phyloP scores from a whole-genome alignment of 1,284 basidiomycete species.

The Garcileccinum viscosum region DNA sequence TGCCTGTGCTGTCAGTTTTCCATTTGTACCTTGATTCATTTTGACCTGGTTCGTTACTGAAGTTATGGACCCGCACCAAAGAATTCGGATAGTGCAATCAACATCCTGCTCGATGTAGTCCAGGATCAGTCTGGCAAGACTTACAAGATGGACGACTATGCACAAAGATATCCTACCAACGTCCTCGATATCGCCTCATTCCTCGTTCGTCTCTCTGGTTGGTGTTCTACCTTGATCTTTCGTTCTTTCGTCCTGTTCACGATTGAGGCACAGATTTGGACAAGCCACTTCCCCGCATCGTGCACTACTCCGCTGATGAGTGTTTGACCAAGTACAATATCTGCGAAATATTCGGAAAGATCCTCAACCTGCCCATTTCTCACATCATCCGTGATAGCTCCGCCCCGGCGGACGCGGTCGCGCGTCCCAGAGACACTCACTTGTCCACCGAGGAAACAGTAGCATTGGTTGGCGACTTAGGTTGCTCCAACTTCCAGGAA shows the following conservation, averaged over 20 bases:
- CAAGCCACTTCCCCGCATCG: conserved; percentile 60
- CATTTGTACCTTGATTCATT: not conserved
- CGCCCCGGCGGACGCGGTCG: conserved; percentile 66
- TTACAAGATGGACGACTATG: conserved; percentile 89
- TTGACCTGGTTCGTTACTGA: conserved; percentile 2
- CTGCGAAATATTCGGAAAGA: conserved; percentile 73
- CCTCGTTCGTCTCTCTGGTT: conserved; percentile 70
- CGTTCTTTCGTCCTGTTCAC: conserved; percentile 1
- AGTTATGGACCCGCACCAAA: conserved; percentile 82
- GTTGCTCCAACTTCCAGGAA: conserved; percentile 70
- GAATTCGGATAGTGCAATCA: conserved; percentile 81
- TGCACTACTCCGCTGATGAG: conserved; percentile 79
- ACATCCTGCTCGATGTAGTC: conserved; percentile 80
- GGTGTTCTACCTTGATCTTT: conserved; percentile 22
- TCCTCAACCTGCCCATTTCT: conserved; percentile 65
- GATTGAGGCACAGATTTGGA: conserved; percentile 38
- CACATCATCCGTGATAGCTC: conserved; percentile 75
- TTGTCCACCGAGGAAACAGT: conserved; percentile 75
- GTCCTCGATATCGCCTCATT: conserved; percentile 79
- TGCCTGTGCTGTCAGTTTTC: conserved; percentile 75
- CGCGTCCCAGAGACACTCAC: conserved; percentile 74
- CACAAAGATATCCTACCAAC: conserved; percentile 82
- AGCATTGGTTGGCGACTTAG: conserved; percentile 62
- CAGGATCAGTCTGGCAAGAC: conserved; percentile 77
- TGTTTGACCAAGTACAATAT: conserved; percentile 88